Evolutionary conservation across 768 basidiomycete species (phyloP).

Genomic region (Tephrocybe sp.): DNA sequence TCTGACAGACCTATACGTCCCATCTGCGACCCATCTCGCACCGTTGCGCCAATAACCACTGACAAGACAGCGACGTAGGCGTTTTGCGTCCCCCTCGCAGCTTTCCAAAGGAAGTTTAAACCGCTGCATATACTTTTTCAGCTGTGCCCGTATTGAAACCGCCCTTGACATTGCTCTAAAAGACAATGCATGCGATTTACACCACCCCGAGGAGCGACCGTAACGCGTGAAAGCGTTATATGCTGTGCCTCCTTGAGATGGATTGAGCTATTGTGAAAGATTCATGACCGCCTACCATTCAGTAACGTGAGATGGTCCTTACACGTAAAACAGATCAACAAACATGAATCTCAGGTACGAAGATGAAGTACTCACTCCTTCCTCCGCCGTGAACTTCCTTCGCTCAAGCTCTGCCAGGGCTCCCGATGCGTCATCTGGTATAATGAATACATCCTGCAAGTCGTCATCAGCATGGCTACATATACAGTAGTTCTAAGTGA

Average conservation of each 20-base stretch:
- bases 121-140: constrained; percentile 92
- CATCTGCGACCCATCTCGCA: constrained; percentile 88
- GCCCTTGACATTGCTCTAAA: constrained; percentile 93
- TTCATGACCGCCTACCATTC: constrained; percentile 57
- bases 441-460: constrained; percentile 81
- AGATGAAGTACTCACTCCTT: constrained; percentile 63
- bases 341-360: not conserved
- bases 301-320: constrained; percentile 94
- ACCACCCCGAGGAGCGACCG: constrained; percentile 87
- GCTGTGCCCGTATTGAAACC: constrained; percentile 90
- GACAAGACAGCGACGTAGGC: constrained; percentile 84
- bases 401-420: constrained; percentile 89
- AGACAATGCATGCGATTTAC: constrained; percentile 87
- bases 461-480: not conserved
- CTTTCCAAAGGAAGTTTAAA: constrained; percentile 81
- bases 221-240: constrained; percentile 91
- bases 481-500: not conserved
- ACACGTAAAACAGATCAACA: not conserved
- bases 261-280: not conserved
- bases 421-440: constrained; percentile 80
- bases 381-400: constrained; percentile 95
- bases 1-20: constrained; percentile 86
- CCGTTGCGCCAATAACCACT: constrained; percentile 94
- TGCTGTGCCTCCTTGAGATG: constrained; percentile 39
- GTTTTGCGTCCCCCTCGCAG: constrained; percentile 84